Percentiles rank a stretch among this genome's conserved stretches.
Evolutionary conservation across 768 basidiomycete genomes (phyloP).

Genomic region (Calocybe gangraenosa): DNA sequence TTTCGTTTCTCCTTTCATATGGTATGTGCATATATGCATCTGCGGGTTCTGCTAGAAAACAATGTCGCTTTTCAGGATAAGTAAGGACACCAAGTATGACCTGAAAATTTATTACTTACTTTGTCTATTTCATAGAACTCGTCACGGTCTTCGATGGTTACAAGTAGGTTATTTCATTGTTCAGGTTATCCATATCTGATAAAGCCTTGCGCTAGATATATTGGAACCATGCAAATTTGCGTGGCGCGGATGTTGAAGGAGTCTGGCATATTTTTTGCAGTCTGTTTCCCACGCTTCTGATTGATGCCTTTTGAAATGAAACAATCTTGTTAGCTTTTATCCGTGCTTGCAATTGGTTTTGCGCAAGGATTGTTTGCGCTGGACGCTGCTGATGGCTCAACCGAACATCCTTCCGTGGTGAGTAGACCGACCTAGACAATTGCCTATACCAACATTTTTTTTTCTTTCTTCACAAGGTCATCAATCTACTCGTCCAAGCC

Average conservation of each 20-base stretch:
- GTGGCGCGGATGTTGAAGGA: conserved; percentile 91
- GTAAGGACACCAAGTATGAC: conserved; percentile 37
- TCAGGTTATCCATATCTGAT: background rate
- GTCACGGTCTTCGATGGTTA: conserved; percentile 79
- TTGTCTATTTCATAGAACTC: conserved; percentile 44
- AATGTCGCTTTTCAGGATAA: conserved; percentile 60
- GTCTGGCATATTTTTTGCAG: conserved; percentile 88
- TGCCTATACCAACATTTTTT: background rate
- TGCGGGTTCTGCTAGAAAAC: background rate
- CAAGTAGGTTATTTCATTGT: conserved; percentile 46
- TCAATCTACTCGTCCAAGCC: conserved; percentile 74
- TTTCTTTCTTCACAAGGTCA: conserved; percentile 37
- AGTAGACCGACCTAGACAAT: conserved; percentile 9
- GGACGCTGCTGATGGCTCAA: conserved; percentile 83
- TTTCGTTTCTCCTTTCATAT: conserved; percentile 84
- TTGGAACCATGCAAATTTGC: conserved; percentile 94
- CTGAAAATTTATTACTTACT: background rate
- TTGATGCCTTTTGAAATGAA: no score
- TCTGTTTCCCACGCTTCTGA: conserved; percentile 41
- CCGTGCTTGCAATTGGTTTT: conserved; percentile 81
- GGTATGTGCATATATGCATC: conserved; percentile 41
- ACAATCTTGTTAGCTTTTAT: conserved; percentile 54
- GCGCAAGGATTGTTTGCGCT: conserved; percentile 84
- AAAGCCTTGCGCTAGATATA: conserved; percentile 43
- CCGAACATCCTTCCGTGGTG: conserved; percentile 49